phyloP scores from a whole-genome alignment of 352 stramenopile genomes.

The Blastocystis sp. region DNA sequence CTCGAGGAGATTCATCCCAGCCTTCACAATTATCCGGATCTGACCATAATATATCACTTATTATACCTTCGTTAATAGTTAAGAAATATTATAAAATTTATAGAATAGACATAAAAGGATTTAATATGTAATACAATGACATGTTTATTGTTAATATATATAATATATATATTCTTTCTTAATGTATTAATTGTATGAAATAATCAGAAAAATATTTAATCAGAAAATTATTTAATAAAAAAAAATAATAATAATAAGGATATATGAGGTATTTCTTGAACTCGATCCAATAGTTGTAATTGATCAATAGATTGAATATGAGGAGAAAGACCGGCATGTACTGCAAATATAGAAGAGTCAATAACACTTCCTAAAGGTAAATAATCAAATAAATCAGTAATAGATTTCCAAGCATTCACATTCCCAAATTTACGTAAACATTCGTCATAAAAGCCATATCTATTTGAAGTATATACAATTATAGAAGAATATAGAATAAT shows the following conservation, averaged over 20 bases:
- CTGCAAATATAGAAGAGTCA: slow-evolving; percentile 75
- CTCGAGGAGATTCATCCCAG: slow-evolving; percentile 71
- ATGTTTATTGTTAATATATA: too few relatives aligned
- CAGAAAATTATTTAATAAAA: too few relatives aligned
- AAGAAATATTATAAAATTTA: too few relatives aligned
- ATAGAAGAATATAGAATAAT: too few relatives aligned
- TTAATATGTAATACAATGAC: too few relatives aligned
- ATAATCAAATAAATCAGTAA: slow-evolving; percentile 81
- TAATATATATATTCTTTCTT: too few relatives aligned
- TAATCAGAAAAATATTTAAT: too few relatives aligned
- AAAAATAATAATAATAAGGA: slow-evolving; percentile 12
- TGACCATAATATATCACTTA: slow-evolving; percentile 89
- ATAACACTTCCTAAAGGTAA: slow-evolving; percentile 77
- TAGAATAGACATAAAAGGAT: too few relatives aligned
- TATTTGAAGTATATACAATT: too few relatives aligned
- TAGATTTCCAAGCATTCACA: slow-evolving; percentile 91
- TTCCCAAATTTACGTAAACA: slow-evolving; percentile 94
- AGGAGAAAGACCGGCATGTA: slow-evolving; percentile 65
- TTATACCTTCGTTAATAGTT: slow-evolving; percentile 91
- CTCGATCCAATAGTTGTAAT: slow-evolving; percentile 68
- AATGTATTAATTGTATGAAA: too few relatives aligned
- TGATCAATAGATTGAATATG: slow-evolving; percentile 73
- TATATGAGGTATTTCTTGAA: slow-evolving; percentile 58
- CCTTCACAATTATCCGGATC: slow-evolving; percentile 76
- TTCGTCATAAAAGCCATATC: slow-evolving; percentile 93